These are phyloP conservation scores for Eimeria necatrix DNA, from an alignment of 169 alveolate genomes.

Conservation along the genomic window DNA sequence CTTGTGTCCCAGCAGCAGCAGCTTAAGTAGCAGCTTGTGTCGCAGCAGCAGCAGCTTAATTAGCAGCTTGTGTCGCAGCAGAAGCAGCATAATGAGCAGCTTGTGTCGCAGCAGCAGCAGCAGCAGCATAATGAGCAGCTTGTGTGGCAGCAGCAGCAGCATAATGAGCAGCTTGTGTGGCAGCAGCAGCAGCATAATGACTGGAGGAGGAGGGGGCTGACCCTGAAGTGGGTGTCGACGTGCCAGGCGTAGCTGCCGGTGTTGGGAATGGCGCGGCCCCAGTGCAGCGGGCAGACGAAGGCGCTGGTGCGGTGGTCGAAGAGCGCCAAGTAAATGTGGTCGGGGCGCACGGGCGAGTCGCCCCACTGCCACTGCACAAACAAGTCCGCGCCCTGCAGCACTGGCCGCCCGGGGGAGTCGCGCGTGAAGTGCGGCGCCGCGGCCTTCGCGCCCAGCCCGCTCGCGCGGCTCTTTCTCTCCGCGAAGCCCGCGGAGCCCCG, in stretches of 20 bases:
- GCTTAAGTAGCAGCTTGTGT: too few species aligned
- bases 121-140: too few species aligned
- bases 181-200: too few species aligned
- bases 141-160: too few species aligned
- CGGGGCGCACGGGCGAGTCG: constrained; percentile 80
- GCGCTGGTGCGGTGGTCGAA: constrained; percentile 81
- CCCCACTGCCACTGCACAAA: constrained; percentile 86
- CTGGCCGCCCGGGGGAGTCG: constrained; percentile 85
- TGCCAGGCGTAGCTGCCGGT: constrained; percentile 88
- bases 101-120: too few species aligned
- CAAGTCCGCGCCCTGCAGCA: constrained; percentile 84
- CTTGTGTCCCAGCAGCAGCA: too few species aligned
- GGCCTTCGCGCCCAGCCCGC: neutral
- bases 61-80: too few species aligned
- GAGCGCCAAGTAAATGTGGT: constrained; percentile 78
- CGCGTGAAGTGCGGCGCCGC: constrained; percentile 78
- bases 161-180: too few species aligned
- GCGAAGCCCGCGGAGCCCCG: neutral
- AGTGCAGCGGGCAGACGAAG: constrained; percentile 81
- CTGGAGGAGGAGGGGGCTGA: neutral
- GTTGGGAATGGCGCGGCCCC: constrained; percentile 84
- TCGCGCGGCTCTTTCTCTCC: neutral
- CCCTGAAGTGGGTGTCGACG: constrained; percentile 81
- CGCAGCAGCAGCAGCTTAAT: too few species aligned
- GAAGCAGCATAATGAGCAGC: too few species aligned